Evolutionary conservation across 805 yeast species (phyloP).

Genomic region (Pichia occidentalis): DNA sequence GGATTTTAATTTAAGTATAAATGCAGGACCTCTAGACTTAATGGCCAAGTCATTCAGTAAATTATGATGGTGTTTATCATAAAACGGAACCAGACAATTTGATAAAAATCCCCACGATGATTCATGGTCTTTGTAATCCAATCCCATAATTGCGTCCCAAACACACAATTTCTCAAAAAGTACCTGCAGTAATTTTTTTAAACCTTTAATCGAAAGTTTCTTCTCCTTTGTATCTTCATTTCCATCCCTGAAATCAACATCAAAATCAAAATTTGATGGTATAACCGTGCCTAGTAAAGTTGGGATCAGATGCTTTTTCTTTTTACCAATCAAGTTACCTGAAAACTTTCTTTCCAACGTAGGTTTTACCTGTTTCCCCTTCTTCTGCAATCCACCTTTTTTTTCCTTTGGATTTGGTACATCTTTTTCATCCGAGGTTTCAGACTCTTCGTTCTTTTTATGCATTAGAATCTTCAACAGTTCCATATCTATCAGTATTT

Average conservation of each 20-base stretch:
- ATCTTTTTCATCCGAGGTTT: not conserved
- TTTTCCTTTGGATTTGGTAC: slow-evolving; percentile 1
- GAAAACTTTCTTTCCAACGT: slow-evolving; percentile 25
- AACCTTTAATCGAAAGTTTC: not conserved
- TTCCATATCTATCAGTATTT: slow-evolving; percentile 26
- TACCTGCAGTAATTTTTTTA: slow-evolving; percentile 13
- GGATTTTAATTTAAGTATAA: slow-evolving; percentile 12
- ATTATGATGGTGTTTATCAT: slow-evolving; percentile 21
- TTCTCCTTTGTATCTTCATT: not conserved
- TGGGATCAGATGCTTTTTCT: slow-evolving; percentile 29
- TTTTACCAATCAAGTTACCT: no score
- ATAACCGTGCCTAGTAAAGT: slow-evolving; percentile 29
- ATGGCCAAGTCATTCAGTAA: slow-evolving; percentile 24
- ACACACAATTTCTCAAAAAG: slow-evolving; percentile 29
- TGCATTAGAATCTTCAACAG: slow-evolving; percentile 19
- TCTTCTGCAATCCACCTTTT: no score
- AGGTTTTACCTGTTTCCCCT: no score
- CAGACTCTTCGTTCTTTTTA: not conserved
- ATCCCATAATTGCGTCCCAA: slow-evolving; percentile 28
- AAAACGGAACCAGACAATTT: slow-evolving; percentile 26
- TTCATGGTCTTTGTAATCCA: slow-evolving; percentile 20
- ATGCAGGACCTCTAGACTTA: slow-evolving; percentile 28
- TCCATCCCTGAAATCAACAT: slow-evolving; percentile 22
- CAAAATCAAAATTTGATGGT: slow-evolving; percentile 20
- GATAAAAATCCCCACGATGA: slow-evolving; percentile 27